A percentile compares a stretch with the other conserved stretches of the same genome.
Conservation (phyloP, 768 basidiomycete species). For the Calocera cornea region DNA sequence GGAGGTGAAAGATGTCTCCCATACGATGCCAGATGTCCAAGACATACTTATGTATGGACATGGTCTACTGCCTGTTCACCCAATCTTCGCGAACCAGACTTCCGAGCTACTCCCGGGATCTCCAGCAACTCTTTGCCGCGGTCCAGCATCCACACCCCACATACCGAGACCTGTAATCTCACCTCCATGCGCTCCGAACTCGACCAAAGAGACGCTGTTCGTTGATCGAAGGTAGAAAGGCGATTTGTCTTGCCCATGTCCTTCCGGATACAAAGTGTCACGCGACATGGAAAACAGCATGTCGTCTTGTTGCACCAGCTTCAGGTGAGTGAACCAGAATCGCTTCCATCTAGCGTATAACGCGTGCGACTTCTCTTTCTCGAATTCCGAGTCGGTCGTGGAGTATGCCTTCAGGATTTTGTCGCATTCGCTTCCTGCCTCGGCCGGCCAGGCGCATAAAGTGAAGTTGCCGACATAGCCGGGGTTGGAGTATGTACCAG, state of each 20-base stretch:
- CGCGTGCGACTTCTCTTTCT: background rate
- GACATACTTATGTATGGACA: too few relatives aligned
- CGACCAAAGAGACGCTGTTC: background rate
- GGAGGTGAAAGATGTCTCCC: too few relatives aligned
- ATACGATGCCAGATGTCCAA: too few relatives aligned
- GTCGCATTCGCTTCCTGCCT: constrained; percentile 18
- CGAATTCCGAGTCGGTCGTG: constrained; percentile 15
- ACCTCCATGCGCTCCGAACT: background rate
- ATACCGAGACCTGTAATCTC: background rate
- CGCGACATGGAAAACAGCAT: background rate
- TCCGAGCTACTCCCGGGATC: background rate
- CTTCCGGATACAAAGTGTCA: background rate
- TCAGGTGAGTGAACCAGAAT: background rate
- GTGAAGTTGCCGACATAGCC: constrained; percentile 28
- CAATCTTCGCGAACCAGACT: background rate
- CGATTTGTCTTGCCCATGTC: background rate
- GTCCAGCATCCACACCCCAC: background rate
- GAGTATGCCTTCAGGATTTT: constrained; percentile 21
- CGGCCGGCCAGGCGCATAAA: constrained; percentile 23
- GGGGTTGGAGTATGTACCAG: constrained; percentile 28
- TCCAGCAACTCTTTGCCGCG: background rate
- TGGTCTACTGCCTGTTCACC: background rate
- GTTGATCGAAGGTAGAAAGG: background rate
- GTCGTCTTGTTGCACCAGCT: background rate
- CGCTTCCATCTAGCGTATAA: background rate